Conservation (phyloP, 768 basidiomycete species). For the Pulveroboletus sp. region DNA sequence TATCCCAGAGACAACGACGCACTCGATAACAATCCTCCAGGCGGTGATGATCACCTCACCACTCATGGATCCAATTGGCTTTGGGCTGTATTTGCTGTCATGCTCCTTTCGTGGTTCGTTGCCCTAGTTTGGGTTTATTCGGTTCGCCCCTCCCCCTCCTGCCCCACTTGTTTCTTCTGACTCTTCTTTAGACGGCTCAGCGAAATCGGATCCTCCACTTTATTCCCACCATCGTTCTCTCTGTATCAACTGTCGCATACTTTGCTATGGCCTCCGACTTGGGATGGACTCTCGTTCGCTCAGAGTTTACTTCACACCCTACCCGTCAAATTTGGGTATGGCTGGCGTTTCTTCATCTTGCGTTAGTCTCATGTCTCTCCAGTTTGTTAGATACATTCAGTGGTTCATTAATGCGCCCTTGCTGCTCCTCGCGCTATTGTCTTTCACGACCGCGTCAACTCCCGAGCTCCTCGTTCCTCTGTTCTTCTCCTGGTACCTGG, state of each 20-base stretch:
- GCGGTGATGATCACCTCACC: slow-evolving; percentile 38
- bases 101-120: slow-evolving; percentile 39
- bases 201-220: slow-evolving; percentile 49
- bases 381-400: slow-evolving; percentile 52
- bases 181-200: slow-evolving; percentile 26
- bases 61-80: slow-evolving; percentile 46
- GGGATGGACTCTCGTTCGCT: slow-evolving; percentile 41
- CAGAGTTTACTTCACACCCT: slow-evolving; percentile 28
- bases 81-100: slow-evolving; percentile 51
- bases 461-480: slow-evolving; percentile 39
- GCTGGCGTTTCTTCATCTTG: not conserved
- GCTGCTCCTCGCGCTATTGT: slow-evolving; percentile 42
- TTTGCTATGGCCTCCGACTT: slow-evolving; percentile 55
- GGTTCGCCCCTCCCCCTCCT: slow-evolving; percentile 6
- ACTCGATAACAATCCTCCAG: slow-evolving; percentile 33
- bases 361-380: not conserved
- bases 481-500: slow-evolving; percentile 41
- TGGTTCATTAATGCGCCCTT: slow-evolving; percentile 55
- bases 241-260: slow-evolving; percentile 43
- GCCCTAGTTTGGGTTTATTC: slow-evolving; percentile 35
- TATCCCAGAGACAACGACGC: slow-evolving; percentile 27
- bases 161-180: not conserved
- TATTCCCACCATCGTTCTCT: slow-evolving; percentile 42
- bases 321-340: slow-evolving; percentile 44
- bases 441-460: slow-evolving; percentile 44